Conservation (phyloP, 2,329 filamentous ascomycete genomes). For the Aureobasidium melanogenum region DNA sequence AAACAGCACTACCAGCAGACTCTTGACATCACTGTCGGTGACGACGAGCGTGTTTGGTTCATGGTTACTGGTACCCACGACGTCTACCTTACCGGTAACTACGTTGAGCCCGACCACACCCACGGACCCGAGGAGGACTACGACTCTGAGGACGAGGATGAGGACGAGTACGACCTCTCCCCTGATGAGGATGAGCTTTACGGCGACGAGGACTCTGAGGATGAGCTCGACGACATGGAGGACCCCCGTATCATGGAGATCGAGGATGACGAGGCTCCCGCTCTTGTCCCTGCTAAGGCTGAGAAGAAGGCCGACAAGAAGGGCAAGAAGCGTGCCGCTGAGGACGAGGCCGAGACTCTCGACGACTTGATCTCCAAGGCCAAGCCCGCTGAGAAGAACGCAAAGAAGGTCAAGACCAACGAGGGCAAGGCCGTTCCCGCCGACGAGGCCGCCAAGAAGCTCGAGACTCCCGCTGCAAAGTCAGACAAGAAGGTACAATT, state of each 20-base stretch:
- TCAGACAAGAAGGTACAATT: conserved; percentile 95
- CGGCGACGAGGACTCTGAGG: conserved; percentile 40
- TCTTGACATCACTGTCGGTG: conserved; percentile 82
- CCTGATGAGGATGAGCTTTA: conserved; percentile 70
- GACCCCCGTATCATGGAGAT: conserved; percentile 79
- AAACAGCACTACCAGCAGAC: conserved; percentile 88
- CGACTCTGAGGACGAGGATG: conserved; percentile 53
- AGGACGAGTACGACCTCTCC: conserved; percentile 61
- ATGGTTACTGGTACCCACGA: conserved; percentile 82
- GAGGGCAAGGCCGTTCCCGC: conserved; percentile 70
- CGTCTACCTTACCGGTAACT: conserved; percentile 92
- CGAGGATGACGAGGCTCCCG: conserved; percentile 60
- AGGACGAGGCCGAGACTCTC: conserved; percentile 54
- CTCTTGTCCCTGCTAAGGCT: conserved; percentile 42
- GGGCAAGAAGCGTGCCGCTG: conserved; percentile 87
- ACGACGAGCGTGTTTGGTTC: conserved; percentile 88
- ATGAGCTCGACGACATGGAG: conserved; percentile 52
- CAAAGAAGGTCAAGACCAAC: conserved; percentile 99
- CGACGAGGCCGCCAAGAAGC: conserved; percentile 47
- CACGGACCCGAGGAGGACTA: conserved; percentile 53
- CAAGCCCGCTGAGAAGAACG: conserved; percentile 65
- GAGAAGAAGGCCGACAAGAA: conserved; percentile 39
- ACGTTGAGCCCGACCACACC: conserved; percentile 63
- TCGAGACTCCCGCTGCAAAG: conserved; percentile 45
- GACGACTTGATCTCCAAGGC: conserved; percentile 80